These are phyloP conservation scores for Ramularia endophylla DNA, from an alignment of 2,329 filamentous ascomycete genomes.

Conservation along the genomic window DNA sequence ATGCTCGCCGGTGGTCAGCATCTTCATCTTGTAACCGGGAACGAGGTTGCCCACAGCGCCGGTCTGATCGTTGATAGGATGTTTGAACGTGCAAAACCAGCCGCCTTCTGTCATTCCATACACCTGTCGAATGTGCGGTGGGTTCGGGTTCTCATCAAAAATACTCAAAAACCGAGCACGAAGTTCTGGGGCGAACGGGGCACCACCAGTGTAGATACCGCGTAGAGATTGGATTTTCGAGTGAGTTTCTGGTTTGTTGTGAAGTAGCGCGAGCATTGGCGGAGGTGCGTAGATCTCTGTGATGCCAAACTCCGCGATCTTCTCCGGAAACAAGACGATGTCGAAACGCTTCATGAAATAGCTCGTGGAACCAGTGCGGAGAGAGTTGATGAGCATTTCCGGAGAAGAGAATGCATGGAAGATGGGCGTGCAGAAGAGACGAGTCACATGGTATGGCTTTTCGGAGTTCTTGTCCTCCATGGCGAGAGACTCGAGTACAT, in stretches of 20 bases:
- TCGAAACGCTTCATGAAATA: conserved; percentile 46
- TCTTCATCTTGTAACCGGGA: conserved; percentile 34
- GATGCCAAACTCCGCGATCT: conserved; percentile 38
- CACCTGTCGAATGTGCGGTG: conserved; percentile 42
- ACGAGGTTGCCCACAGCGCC: conserved; percentile 45
- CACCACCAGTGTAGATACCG: conserved; percentile 45
- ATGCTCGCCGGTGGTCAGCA: conserved; percentile 16
- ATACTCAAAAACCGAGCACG: conserved; percentile 37
- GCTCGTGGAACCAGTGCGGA: conserved; percentile 41
- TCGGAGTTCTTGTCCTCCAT: conserved; percentile 28
- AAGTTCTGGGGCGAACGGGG: conserved; percentile 40
- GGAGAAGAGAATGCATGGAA: conserved; percentile 49
- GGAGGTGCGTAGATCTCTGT: conserved; percentile 46
- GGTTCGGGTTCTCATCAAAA: conserved; percentile 34
- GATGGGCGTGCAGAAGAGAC: conserved; percentile 47
- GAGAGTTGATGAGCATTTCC: conserved; percentile 42
- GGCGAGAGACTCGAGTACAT: conserved; percentile 37
- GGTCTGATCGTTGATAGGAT: conserved; percentile 35
- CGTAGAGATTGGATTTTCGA: conserved; percentile 37
- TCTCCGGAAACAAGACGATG: conserved; percentile 30
- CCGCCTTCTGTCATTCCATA: conserved; percentile 52
- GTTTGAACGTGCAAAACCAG: conserved; percentile 41
- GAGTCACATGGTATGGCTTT: conserved; percentile 33
- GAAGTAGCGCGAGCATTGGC: conserved; percentile 34
- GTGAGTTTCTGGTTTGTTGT: conserved; percentile 29